A percentile compares a stretch with the other conserved stretches of the same genome.
These are phyloP conservation scores for Boletellus ananiceps DNA, from an alignment of 768 basidiomycete species.

Conservation along the genomic window DNA sequence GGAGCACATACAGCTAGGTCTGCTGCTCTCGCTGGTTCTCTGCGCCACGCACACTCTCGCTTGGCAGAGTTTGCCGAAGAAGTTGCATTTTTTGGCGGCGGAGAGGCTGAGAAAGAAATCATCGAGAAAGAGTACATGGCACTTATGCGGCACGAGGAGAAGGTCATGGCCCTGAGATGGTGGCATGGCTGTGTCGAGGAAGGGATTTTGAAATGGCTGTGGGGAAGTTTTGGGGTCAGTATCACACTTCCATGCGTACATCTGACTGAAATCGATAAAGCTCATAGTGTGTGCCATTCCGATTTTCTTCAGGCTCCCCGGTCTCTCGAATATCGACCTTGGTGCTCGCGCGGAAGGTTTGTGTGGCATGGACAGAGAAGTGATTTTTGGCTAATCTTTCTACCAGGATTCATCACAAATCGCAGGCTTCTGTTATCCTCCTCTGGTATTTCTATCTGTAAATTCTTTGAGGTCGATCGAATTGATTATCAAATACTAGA, in stretches of 20 bases:
- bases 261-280: conserved; percentile 34
- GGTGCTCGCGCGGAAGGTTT: conserved; percentile 87
- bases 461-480: conserved; percentile 4
- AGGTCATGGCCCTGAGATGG: conserved; percentile 73
- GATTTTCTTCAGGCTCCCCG: conserved; percentile 85
- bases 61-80: conserved; percentile 87
- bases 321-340: conserved; percentile 60
- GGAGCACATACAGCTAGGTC: conserved; percentile 87
- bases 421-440: conserved; percentile 83
- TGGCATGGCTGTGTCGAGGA: conserved; percentile 93
- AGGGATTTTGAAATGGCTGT: conserved; percentile 93
- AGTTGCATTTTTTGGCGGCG: conserved; percentile 83
- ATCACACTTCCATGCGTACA: not conserved
- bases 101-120: conserved; percentile 85
- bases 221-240: conserved; percentile 90
- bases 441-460: conserved; percentile 47
- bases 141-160: conserved; percentile 80
- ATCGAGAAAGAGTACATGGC: conserved; percentile 86
- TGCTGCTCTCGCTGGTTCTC: conserved; percentile 80
- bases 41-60: conserved; percentile 90
- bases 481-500: conserved; percentile 41
- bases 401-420: conserved; percentile 92
- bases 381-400: not conserved
- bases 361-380: not conserved
- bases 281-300: conserved; percentile 89